phyloP scores from a whole-genome alignment of 2,329 filamentous ascomycete species.

The Chrysoporthe deuterocubensis region DNA sequence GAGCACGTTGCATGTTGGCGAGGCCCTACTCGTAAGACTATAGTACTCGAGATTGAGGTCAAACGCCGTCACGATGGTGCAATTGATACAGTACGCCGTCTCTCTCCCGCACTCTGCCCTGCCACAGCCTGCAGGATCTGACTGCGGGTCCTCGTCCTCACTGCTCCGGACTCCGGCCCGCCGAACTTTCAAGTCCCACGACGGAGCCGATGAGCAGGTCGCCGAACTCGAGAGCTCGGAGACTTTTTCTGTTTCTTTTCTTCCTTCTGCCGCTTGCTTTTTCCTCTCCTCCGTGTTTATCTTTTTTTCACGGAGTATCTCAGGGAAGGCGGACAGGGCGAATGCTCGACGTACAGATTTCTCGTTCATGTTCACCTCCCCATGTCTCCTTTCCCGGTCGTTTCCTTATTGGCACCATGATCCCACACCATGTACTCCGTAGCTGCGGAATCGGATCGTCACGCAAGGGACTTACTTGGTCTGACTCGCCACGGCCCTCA shows the following conservation, averaged over 20 bases:
- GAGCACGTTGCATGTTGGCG: conserved; percentile 2
- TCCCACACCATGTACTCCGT: background rate
- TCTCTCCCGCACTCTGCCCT: background rate
- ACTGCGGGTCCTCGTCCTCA: background rate
- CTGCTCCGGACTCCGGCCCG: conserved; percentile 1
- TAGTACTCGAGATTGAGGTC: background rate
- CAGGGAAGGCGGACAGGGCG: background rate
- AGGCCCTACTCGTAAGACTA: background rate
- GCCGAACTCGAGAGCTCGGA: conserved; percentile 6
- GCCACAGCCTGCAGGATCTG: conserved; percentile 1
- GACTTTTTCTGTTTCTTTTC: background rate
- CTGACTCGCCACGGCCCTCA: background rate
- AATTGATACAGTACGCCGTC: conserved; percentile 7
- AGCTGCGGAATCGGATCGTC: conserved; percentile 1
- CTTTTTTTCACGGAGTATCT: background rate
- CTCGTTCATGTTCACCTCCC: background rate
- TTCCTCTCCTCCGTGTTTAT: no score
- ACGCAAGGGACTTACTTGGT: background rate
- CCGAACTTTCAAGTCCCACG: background rate
- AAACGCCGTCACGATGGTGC: background rate
- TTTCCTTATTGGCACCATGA: background rate
- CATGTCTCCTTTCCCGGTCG: no score
- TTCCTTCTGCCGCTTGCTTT: background rate
- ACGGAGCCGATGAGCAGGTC: conserved; percentile 12
- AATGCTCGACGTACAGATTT: background rate